Evolutionary conservation across 1,284 basidiomycete species (phyloP).

Genomic region (Sporisorium scitamineum): DNA sequence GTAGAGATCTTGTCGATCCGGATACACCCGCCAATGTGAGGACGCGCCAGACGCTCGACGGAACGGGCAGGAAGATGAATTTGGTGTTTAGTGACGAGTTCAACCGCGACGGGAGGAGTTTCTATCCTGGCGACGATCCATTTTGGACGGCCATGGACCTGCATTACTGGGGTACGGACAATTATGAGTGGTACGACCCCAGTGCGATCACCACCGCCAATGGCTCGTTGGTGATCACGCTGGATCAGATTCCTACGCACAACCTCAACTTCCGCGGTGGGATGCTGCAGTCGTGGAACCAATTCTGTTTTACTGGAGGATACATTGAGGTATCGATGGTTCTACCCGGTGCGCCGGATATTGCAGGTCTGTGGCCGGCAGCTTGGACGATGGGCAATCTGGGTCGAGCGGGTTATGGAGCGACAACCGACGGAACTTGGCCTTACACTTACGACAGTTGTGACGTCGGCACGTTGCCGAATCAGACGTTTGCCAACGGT

Average conservation of each 20-base stretch:
- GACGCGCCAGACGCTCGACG: constrained; percentile 37
- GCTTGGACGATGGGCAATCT: constrained; percentile 71
- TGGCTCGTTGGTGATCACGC: constrained; percentile 55
- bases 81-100: constrained; percentile 68
- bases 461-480: constrained; percentile 64
- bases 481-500: constrained; percentile 62
- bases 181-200: constrained; percentile 65
- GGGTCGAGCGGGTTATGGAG: constrained; percentile 83
- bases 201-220: constrained; percentile 55
- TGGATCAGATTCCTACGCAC: constrained; percentile 69
- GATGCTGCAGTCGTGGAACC: constrained; percentile 67
- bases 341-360: constrained; percentile 55
- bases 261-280: constrained; percentile 63
- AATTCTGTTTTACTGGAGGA: constrained; percentile 68
- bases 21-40: constrained; percentile 52
- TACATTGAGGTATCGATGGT: constrained; percentile 65
- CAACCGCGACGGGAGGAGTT: constrained; percentile 57
- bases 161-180: constrained; percentile 58
- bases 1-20: constrained; percentile 51
- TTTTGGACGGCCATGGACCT: constrained; percentile 69
- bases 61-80: constrained; percentile 38
- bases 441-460: constrained; percentile 70
- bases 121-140: constrained; percentile 66
- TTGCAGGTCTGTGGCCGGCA: constrained; percentile 61
- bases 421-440: constrained; percentile 74